Evolutionary conservation across 2,329 filamentous ascomycete species (phyloP).

Genomic region (Penicillium olsonii): DNA sequence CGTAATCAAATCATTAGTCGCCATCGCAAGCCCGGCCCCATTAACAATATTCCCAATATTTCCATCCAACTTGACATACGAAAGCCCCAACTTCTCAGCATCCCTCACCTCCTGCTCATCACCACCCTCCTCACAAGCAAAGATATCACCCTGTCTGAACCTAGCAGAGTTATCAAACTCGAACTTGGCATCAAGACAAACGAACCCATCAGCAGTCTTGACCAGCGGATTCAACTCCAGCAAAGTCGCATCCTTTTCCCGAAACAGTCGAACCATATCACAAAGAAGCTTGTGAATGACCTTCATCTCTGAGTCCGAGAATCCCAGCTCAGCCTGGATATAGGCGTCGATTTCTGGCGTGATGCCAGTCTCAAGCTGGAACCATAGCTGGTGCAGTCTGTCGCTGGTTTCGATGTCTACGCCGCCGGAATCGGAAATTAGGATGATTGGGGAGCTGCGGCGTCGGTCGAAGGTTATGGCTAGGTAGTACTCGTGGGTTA

Average conservation of each 20-base stretch:
- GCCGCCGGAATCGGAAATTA: conserved; percentile 39
- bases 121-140: conserved; percentile 37
- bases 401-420: conserved; percentile 34
- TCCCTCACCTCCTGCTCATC: conserved; percentile 34
- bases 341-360: conserved; percentile 24
- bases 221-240: conserved; percentile 48
- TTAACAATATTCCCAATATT: conserved; percentile 39
- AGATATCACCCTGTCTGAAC: conserved; percentile 46
- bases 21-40: conserved; percentile 39
- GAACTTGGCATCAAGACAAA: conserved; percentile 45
- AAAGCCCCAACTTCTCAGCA: conserved; percentile 39
- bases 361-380: conserved; percentile 26
- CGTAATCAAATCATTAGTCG: conserved; percentile 35
- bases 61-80: conserved; percentile 34
- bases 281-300: conserved; percentile 32
- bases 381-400: conserved; percentile 30
- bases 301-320: conserved; percentile 27
- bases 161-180: conserved; percentile 52
- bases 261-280: conserved; percentile 41
- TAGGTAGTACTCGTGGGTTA: conserved; percentile 43
- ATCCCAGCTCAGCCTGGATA: conserved; percentile 26
- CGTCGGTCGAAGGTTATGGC: conserved; percentile 49
- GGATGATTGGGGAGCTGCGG: conserved; percentile 39
- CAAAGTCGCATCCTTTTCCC: conserved; percentile 49
- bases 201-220: conserved; percentile 33